A percentile compares a stretch with the other conserved stretches of the same genome.
phyloP scores from a whole-genome alignment of 306 rosid species.

The Sesbania bispinosa region DNA sequence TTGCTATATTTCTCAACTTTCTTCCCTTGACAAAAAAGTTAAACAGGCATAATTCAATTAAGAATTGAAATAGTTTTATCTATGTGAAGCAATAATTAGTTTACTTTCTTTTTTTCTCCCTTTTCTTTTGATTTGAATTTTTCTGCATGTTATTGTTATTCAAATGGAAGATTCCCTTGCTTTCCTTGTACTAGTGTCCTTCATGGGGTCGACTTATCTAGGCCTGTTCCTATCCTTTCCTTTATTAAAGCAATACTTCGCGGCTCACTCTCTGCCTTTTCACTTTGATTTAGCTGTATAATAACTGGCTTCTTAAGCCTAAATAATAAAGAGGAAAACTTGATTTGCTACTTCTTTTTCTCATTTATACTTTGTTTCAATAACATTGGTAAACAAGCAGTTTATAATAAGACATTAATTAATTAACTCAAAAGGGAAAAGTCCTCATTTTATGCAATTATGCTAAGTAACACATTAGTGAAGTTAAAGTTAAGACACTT shows the following conservation, averaged over 20 bases:
- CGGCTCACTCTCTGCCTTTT: slow-evolving; percentile 6
- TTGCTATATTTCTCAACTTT: neutral
- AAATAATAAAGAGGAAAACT: slow-evolving; percentile 2
- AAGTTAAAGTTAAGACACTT: neutral
- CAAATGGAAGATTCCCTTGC: slow-evolving; percentile 44
- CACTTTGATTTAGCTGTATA: slow-evolving; percentile 28
- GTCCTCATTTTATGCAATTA: neutral
- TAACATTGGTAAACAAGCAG: neutral
- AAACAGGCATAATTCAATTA: slow-evolving; percentile 1
- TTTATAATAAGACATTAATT: slow-evolving; percentile 10
- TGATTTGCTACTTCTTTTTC: slow-evolving; percentile 1
- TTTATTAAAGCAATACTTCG: slow-evolving; percentile 35
- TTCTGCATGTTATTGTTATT: slow-evolving; percentile 31
- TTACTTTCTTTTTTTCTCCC: slow-evolving; percentile 20
- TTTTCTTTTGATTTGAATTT: slow-evolving; percentile 26
- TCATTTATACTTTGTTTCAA: neutral
- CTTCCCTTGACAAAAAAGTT: slow-evolving; percentile 26
- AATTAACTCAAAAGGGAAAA: slow-evolving; percentile 18
- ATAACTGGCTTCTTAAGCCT: slow-evolving; percentile 17
- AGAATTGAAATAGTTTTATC: neutral
- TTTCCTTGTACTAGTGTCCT: slow-evolving; percentile 35
- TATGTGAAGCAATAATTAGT: slow-evolving; percentile 31
- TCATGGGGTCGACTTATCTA: slow-evolving; percentile 31
- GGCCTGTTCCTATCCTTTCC: slow-evolving; percentile 21
- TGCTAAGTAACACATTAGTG: slow-evolving; percentile 22